These are phyloP conservation scores for Cicer bijugum DNA, from an alignment of 306 rosid species.

Conservation along the genomic window DNA sequence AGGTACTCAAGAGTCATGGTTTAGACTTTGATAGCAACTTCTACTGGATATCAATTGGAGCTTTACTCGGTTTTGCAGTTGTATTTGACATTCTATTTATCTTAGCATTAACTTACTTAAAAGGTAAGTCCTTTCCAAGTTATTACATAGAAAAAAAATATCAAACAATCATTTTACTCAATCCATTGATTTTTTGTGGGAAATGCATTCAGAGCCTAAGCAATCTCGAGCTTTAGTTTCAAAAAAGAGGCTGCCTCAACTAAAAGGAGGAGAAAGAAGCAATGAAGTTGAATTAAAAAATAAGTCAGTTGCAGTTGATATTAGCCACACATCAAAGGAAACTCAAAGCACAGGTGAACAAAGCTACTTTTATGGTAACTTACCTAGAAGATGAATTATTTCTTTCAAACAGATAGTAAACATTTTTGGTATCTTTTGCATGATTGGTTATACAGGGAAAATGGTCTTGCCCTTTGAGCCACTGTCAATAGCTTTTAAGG, in stretches of 20 bases:
- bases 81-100: slow-evolving; percentile 59
- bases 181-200: slow-evolving; percentile 40
- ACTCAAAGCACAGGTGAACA: slow-evolving; percentile 53
- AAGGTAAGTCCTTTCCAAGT: slow-evolving; percentile 51
- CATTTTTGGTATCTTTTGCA: slow-evolving; percentile 34
- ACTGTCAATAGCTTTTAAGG: slow-evolving; percentile 56
- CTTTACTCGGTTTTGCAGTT: slow-evolving; percentile 54
- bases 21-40: slow-evolving; percentile 52
- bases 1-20: slow-evolving; percentile 55
- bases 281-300: slow-evolving; percentile 44
- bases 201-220: slow-evolving; percentile 59
- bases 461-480: slow-evolving; percentile 63
- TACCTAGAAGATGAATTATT: slow-evolving; percentile 31
- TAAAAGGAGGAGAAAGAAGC: slow-evolving; percentile 42
- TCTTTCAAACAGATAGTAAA: slow-evolving; percentile 33
- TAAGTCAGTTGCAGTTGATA: slow-evolving; percentile 51
- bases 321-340: slow-evolving; percentile 46
- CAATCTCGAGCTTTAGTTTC: slow-evolving; percentile 59
- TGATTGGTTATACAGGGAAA: slow-evolving; percentile 54
- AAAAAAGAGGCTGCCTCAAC: slow-evolving; percentile 51
- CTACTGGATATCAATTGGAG: slow-evolving; percentile 64
- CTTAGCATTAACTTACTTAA: slow-evolving; percentile 60
- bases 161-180: slow-evolving; percentile 12
- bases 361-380: slow-evolving; percentile 1
- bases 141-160: slow-evolving; percentile 27